Percentiles rank a stretch among this genome's conserved stretches.
phyloP scores from a whole-genome alignment of 306 rosid species.

The Albizia julibrissin region DNA sequence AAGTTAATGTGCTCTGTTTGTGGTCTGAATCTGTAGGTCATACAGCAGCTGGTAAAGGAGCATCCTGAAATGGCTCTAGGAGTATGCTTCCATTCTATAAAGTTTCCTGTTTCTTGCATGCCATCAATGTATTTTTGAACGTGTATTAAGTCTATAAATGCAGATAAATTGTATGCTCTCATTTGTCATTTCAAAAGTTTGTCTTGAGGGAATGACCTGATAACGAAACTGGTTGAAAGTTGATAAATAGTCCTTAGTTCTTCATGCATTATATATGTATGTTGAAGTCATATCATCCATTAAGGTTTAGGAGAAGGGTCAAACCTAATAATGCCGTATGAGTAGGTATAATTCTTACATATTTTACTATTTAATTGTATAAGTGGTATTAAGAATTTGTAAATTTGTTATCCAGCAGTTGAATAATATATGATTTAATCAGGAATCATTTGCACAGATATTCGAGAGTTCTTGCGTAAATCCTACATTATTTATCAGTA shows the following conservation, averaged over 20 bases:
- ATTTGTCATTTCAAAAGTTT: background rate
- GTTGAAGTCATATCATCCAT: background rate
- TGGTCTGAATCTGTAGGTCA: constrained; percentile 54
- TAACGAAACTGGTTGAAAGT: constrained; percentile 5
- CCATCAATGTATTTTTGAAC: constrained; percentile 4
- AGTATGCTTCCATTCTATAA: constrained; percentile 44
- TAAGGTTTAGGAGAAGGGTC: background rate
- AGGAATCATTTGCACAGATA: background rate
- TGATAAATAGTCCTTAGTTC: background rate
- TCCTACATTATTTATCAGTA: background rate
- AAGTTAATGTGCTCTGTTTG: constrained; percentile 32
- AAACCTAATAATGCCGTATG: background rate
- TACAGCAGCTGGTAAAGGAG: constrained; percentile 68
- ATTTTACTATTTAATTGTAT: background rate
- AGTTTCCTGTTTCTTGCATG: constrained; percentile 12
- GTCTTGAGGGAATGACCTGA: background rate
- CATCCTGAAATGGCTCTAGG: constrained; percentile 70
- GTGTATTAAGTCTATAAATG: constrained; percentile 20
- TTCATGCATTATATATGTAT: constrained; percentile 10
- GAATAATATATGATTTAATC: background rate
- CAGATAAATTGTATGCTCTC: constrained; percentile 6
- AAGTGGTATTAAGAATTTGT: background rate
- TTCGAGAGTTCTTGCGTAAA: background rate
- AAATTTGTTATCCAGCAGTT: background rate
- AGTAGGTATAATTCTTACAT: background rate